A percentile compares a stretch with the other conserved stretches of the same genome.
phyloP scores from a whole-genome alignment of 495 filamentous ascomycete species.

The Daldinia vernicosa region DNA sequence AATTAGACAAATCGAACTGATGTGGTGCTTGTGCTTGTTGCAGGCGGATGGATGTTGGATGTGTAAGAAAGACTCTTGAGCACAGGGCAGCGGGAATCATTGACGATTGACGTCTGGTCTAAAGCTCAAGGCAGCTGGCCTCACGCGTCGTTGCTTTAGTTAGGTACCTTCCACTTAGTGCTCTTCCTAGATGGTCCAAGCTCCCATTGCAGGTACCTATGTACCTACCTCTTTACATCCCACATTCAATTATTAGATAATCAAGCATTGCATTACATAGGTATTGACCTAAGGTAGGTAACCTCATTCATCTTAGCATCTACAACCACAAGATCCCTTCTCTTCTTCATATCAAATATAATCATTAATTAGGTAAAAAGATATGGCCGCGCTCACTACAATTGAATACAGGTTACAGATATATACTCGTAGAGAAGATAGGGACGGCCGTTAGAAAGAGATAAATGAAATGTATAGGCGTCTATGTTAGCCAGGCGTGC shows the following conservation, averaged over 20 bases:
- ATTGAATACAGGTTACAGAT: conserved; percentile 31
- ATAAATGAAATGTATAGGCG: conserved; percentile 27
- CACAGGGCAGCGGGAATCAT: conserved; percentile 3
- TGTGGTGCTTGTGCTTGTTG: conserved; percentile 10
- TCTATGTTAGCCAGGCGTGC: conserved; percentile 33
- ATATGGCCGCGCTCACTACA: conserved; percentile 32
- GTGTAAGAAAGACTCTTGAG: conserved; percentile 17
- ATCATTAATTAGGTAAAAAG: neutral
- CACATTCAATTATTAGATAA: neutral
- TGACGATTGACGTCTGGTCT: conserved; percentile 38
- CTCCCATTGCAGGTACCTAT: conserved; percentile 20
- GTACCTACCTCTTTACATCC: conserved; percentile 17
- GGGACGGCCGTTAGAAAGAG: conserved; percentile 28
- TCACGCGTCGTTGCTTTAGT: conserved; percentile 43
- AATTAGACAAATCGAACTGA: conserved; percentile 1
- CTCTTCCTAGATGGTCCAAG: conserved; percentile 21
- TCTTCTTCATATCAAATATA: neutral
- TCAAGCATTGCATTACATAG: too few species aligned
- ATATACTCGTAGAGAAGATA: conserved; percentile 33
- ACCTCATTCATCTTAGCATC: neutral
- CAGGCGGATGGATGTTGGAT: conserved; percentile 4
- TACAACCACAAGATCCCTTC: neutral
- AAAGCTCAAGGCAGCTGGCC: conserved; percentile 47
- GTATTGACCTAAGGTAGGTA: too few species aligned
- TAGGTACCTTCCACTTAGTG: neutral